These are phyloP conservation scores for Solanum etuberosum DNA, from an alignment of 257 asterid species.

Conservation along the genomic window DNA sequence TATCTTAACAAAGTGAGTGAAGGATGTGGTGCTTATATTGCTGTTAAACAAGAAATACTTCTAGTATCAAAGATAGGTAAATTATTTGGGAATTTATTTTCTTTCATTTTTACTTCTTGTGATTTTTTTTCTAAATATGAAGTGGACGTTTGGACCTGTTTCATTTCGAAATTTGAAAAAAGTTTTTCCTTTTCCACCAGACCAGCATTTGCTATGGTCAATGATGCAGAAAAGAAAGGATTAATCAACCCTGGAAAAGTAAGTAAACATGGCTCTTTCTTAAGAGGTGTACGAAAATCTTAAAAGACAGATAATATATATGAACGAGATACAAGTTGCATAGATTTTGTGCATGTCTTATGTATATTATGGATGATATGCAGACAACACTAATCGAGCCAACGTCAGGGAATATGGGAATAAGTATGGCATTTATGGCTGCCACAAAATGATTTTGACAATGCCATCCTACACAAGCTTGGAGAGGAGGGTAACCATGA, in stretches of 20 bases:
- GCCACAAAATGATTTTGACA: conserved; percentile 90
- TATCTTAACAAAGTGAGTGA: conserved; percentile 2
- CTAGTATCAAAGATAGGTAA: conserved; percentile 1
- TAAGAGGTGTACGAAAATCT: background rate
- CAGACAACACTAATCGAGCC: conserved; percentile 64
- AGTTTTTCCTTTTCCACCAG: conserved; percentile 2
- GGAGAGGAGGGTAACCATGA: conserved; percentile 91
- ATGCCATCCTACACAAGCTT: conserved; percentile 98
- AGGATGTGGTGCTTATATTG: conserved; percentile 5
- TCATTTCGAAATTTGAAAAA: background rate
- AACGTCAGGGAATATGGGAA: conserved; percentile 97
- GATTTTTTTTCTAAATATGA: background rate
- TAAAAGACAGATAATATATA: background rate
- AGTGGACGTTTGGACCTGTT: background rate
- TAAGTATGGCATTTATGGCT: conserved; percentile 95
- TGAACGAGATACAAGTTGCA: background rate
- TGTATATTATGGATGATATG: conserved; percentile 14
- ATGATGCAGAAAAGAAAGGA: conserved; percentile 46
- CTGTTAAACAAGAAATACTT: background rate
- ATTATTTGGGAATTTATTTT: background rate
- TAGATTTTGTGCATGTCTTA: background rate
- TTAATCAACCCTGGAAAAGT: conserved; percentile 40
- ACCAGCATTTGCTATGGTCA: conserved; percentile 43
- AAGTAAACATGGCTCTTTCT: background rate
- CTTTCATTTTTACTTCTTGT: background rate